Evolutionary conservation across 768 basidiomycete genomes (phyloP).

Genomic region (Paxillus ammoniavirescens): DNA sequence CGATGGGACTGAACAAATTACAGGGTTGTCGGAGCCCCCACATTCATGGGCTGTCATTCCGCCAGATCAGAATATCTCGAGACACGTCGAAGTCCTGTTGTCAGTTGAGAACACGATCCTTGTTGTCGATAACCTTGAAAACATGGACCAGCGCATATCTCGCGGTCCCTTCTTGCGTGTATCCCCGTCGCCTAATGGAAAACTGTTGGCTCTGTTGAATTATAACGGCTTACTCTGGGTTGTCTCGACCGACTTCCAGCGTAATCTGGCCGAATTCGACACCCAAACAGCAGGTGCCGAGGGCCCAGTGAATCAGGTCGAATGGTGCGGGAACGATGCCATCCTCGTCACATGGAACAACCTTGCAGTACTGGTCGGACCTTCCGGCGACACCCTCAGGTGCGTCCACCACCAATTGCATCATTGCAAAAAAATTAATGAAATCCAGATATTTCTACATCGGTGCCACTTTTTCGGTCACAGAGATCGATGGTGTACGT

Average conservation of each 20-base stretch:
- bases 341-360: constrained; percentile 83
- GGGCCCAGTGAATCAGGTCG: constrained; percentile 66
- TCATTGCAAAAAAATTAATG: constrained; percentile 8
- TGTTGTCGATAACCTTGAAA: constrained; percentile 86
- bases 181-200: constrained; percentile 90
- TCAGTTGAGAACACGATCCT: constrained; percentile 79
- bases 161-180: constrained; percentile 89
- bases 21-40: constrained; percentile 77
- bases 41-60: constrained; percentile 87
- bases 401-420: constrained; percentile 37
- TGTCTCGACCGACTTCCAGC: constrained; percentile 91
- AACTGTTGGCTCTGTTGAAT: constrained; percentile 83
- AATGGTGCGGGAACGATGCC: constrained; percentile 97
- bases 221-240: constrained; percentile 79
- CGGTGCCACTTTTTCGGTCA: constrained; percentile 73
- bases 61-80: constrained; percentile 83
- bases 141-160: constrained; percentile 81
- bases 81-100: constrained; percentile 87
- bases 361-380: constrained; percentile 83
- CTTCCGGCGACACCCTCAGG: constrained; percentile 84
- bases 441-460: constrained; percentile 72
- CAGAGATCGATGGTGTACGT: constrained; percentile 90
- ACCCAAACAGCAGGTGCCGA: constrained; percentile 56
- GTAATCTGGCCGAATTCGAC: constrained; percentile 85
- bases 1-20: constrained; percentile 4